Base-by-base conservation (phyloP, 805 yeast species). In the Zygosaccharomyces kombuchaensis region DNA sequence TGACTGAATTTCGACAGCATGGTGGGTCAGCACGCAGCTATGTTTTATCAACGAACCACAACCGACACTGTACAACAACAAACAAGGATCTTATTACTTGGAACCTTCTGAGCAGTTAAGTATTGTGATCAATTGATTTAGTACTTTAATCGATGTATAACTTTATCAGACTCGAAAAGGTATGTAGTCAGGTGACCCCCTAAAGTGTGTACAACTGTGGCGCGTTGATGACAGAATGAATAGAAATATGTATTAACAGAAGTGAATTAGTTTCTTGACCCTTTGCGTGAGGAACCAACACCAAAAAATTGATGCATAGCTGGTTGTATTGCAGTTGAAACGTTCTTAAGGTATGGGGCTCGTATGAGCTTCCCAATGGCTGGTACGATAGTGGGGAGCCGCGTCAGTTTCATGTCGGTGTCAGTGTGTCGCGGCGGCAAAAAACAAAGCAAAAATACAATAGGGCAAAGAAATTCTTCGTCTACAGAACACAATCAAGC, bases 1-100 rank as follows among this genome's bases (percentile, higher is more conserved):
- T 47, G 60, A 43, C 49, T 52, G 12, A 58, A 36, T 35, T 43
- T 44, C 12, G 42, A 34, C 12, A 51, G 38, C 54, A 50, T 49
- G 25, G 14, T n/a, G n/a, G n/a, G n/a, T n/a, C n/a, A n/a, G n/a
- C n/a, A n/a, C n/a, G n/a, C n/a, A 21, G 29, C 26, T 8, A 38
- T 10, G n/a, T 13, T 32, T 32, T 14, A 12, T 9, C 35, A 14
- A 9, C 4, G 26, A n/a, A 22, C 21, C 29, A 26, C 4, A 12
- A 9, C 29, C n/a, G n/a, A 26, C n/a, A 26, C 29, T 9, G n/a
- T 9, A 7, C n/a, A 26, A 12, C 21, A 19, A 19, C 21, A 19
- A 19, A 3, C 21, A 19, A 19, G 21, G 21, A 19, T 25, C 29
- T 25, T 25, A 9, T 4, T 8, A 3, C 29, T 25, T 25, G 29